These are phyloP conservation scores for Eremochloa ophiuroides DNA, from an alignment of 176 grass and related monocot genomes.

Conservation along the genomic window DNA sequence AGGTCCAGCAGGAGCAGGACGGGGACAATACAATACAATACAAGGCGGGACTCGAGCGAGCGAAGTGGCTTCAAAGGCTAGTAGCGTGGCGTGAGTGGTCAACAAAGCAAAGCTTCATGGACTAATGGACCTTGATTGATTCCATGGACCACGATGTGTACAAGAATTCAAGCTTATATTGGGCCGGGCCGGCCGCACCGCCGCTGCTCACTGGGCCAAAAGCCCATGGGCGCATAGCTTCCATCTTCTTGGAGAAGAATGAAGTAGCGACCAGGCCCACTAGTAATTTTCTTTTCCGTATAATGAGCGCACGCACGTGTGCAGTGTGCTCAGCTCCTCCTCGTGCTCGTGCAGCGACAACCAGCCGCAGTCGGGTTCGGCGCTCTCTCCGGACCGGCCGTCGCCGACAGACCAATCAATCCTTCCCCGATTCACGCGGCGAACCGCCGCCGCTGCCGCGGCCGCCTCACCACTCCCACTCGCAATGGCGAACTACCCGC, in stretches of 20 bases:
- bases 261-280: no score
- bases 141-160: no score
- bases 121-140: not conserved
- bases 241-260: no score
- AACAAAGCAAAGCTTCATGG: not conserved
- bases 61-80: not conserved
- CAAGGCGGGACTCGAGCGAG: not conserved
- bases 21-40: no score
- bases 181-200: no score
- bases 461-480: not conserved
- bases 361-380: not conserved
- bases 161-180: no score
- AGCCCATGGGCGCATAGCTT: not conserved
- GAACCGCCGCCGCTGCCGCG: not conserved
- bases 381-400: not conserved
- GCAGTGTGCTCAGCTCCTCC: not conserved
- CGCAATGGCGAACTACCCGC: slow-evolving; percentile 62
- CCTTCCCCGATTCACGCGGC: not conserved
- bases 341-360: no score
- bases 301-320: no score
- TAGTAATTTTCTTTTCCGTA: no score
- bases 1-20: not conserved
- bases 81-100: not conserved
- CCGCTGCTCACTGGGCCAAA: not conserved
- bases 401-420: not conserved